Evolutionary conservation across 257 asterid species (phyloP).

Genomic region (Solanum bulbocastanum): DNA sequence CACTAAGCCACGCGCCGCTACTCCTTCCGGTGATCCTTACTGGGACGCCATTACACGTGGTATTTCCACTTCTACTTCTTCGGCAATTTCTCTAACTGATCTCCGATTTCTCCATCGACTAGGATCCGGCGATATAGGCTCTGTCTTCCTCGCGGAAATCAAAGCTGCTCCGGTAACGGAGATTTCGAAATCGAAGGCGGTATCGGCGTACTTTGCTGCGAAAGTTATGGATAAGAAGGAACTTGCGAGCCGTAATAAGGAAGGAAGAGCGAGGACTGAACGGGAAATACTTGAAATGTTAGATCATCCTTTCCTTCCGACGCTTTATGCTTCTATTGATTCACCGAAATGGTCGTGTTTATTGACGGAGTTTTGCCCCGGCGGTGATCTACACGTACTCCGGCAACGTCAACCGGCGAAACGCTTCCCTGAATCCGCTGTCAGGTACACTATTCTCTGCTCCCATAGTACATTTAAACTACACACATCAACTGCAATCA

Average conservation of each 20-base stretch:
- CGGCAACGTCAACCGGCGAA: constrained; percentile 91
- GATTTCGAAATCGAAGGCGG: not conserved
- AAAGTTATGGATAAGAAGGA: constrained; percentile 89
- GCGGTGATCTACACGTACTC: constrained; percentile 95
- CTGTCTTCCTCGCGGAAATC: constrained; percentile 80
- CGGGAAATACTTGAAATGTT: constrained; percentile 74
- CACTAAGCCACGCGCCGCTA: constrained; percentile 28
- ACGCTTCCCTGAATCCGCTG: constrained; percentile 83
- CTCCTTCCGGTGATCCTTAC: constrained; percentile 67
- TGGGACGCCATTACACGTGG: constrained; percentile 62
- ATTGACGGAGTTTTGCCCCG: constrained; percentile 89
- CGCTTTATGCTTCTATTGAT: constrained; percentile 69
- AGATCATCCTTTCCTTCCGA: constrained; percentile 89
- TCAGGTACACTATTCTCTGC: constrained; percentile 38
- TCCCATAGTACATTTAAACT: not conserved
- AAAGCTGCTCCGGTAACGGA: constrained; percentile 28
- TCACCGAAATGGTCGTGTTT: constrained; percentile 86
- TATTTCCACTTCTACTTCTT: constrained; percentile 13
- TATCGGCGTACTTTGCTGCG: constrained; percentile 57
- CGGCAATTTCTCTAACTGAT: constrained; percentile 51
- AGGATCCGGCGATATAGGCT: constrained; percentile 94
- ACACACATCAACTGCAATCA: not conserved
- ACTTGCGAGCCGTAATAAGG: constrained; percentile 73
- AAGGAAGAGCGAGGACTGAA: constrained; percentile 82
- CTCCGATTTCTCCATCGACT: constrained; percentile 86